Base-by-base conservation (phyloP, 2,329 filamentous ascomycete species). In the Mollisiaceae sp. region DNA sequence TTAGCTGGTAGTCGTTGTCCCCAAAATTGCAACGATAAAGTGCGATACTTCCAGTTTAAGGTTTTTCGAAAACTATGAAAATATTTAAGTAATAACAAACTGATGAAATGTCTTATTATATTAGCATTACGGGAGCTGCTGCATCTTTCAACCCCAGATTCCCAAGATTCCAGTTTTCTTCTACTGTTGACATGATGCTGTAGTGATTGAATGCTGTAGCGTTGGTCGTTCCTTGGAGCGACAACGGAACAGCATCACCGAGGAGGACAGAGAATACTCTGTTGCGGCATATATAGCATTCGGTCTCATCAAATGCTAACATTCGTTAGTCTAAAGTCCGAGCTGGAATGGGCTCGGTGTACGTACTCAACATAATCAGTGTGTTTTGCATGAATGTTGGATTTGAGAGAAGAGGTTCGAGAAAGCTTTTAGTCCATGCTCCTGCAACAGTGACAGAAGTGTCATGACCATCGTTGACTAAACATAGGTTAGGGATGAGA, bases 381-480 rank as follows among this genome's bases (percentile, higher is more conserved):
- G 85, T 87, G 63, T 77, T 76, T 36, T 81, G 77, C 78, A 82
- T 82, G 75, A 87, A 85, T 61, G 82, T 93, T 62, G 81, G 76
- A 78, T 94, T 85, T 47, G 83, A 76, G 12, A 94, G 82, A 14
- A 95, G 86, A 0, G 91, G 90, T 65, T 87, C 83, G 1, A 95
- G 78, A 79, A 93, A 94, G 58, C 75, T 78, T 50, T 86, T 85
- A n/a, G 86, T 85, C 89, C 90, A 94, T 14, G 78, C 73, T 5
- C 89, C 90, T 3, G 91, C 89, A 36, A 86, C 83, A 11, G 86
- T 90, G 63, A 94, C 84, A 58, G 85, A 85, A 22, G 85, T 86
- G 77, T 94, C 91, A 73, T 94, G 91, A 39, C 89, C 91, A 73
- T 93, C 89, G 59, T 86, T 87, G 8, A 89, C 89, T 85, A 24